Percentiles rank a stretch among this genome's conserved stretches.
phyloP scores from a whole-genome alignment of 2,329 filamentous ascomycete species.

The Rhytidhysteron rufulum region DNA sequence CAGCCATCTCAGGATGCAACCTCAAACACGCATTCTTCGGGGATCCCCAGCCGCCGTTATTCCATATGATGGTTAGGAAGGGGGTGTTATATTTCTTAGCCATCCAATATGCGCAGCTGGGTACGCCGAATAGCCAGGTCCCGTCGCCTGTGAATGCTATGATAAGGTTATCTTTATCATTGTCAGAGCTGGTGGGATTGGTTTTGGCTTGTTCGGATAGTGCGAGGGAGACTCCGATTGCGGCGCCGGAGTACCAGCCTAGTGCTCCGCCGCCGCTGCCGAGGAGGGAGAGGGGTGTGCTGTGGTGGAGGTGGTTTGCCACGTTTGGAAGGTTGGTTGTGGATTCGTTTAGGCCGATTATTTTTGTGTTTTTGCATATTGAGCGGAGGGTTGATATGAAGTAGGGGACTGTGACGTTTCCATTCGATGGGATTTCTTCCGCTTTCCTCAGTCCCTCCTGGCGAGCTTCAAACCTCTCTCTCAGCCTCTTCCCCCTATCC shows the following conservation, averaged over 20 bases:
- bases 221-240: too few relatives aligned
- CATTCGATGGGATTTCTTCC: constrained; percentile 58
- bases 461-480: constrained; percentile 55
- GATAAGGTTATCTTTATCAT: constrained; percentile 38
- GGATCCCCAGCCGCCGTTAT: too few relatives aligned
- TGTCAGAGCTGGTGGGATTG: constrained; percentile 62
- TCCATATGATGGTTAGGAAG: constrained; percentile 62
- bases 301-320: constrained; percentile 66
- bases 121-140: constrained; percentile 63
- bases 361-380: too few relatives aligned
- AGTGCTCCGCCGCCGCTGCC: constrained; percentile 79
- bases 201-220: constrained; percentile 70
- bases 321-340: constrained; percentile 68
- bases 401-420: constrained; percentile 59
- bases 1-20: too few relatives aligned
- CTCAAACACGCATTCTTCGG: too few relatives aligned
- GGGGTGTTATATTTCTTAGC: constrained; percentile 63
- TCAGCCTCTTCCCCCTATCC: constrained; percentile 53
- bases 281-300: constrained; percentile 68
- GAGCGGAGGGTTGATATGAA: too few relatives aligned
- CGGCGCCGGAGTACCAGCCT: constrained; percentile 71
- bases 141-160: constrained; percentile 61
- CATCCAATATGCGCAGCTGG: constrained; percentile 67
- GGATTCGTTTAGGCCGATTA: constrained; percentile 60
- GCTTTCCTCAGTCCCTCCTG: constrained; percentile 57